Evolutionary conservation across 2,329 filamentous ascomycete species (phyloP).

Genomic region (Ustilaginoidea virens): DNA sequence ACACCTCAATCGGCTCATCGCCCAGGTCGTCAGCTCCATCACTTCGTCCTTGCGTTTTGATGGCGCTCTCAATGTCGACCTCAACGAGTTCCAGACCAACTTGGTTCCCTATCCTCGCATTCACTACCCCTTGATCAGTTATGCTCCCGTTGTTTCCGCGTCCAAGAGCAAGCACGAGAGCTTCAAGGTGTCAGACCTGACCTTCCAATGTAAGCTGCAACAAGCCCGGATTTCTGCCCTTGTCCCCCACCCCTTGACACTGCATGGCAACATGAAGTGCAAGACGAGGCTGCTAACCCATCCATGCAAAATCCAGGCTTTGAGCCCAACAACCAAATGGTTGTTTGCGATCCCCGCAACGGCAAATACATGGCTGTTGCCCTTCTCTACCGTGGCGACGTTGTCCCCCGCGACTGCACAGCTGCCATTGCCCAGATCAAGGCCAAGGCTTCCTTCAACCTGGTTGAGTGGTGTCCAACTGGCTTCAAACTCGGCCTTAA

Average conservation of each 20-base stretch:
- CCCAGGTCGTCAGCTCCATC: slow-evolving; percentile 61
- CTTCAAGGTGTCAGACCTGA: slow-evolving; percentile 70
- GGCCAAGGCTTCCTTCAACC: slow-evolving; percentile 56
- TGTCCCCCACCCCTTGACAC: neutral
- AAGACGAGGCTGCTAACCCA: too few relatives aligned
- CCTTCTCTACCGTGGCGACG: slow-evolving; percentile 56
- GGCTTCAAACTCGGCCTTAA: slow-evolving; percentile 66
- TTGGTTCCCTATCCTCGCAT: slow-evolving; percentile 60
- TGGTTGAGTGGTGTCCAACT: slow-evolving; percentile 62
- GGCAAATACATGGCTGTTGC: slow-evolving; percentile 66
- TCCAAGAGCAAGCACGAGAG: slow-evolving; percentile 72
- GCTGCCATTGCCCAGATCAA: slow-evolving; percentile 52
- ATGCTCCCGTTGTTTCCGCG: slow-evolving; percentile 55
- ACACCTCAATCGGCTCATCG: slow-evolving; percentile 58
- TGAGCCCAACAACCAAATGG: slow-evolving; percentile 68
- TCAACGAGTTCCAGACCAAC: slow-evolving; percentile 69
- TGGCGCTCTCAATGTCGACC: slow-evolving; percentile 56
- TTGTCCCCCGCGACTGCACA: slow-evolving; percentile 54
- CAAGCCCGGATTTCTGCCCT: too few relatives aligned
- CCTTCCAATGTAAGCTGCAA: slow-evolving; percentile 49
- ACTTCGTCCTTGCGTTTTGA: slow-evolving; percentile 59
- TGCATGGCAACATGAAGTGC: too few relatives aligned
- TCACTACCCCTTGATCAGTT: slow-evolving; percentile 60
- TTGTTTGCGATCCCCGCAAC: slow-evolving; percentile 58
- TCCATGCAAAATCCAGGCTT: slow-evolving; percentile 48